Base-by-base conservation (phyloP, 2,329 filamentous ascomycete species). In the Phialemonium atrogriseum region DNA sequence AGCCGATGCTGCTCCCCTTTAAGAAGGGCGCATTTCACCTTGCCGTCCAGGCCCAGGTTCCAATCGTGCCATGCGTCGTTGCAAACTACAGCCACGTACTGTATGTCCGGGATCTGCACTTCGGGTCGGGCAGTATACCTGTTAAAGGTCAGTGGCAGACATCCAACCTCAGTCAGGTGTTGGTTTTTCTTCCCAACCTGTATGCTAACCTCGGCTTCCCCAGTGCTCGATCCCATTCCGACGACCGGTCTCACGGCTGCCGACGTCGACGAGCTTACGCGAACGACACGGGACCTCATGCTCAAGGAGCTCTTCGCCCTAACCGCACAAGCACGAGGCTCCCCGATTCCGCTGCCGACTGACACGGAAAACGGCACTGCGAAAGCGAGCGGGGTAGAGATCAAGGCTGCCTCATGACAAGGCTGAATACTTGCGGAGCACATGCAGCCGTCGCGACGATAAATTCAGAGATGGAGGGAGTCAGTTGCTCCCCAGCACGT, bases 21-120 rank as follows among this genome's bases (percentile, higher is more conserved):
- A 98, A 98, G 65, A 98, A 98, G 68, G 91, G 91, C 37, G 91
- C 89, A 27, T 98, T 98, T 60, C 89, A 98, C 57, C 71, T 98
- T 20, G 91, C 91, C 27, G 76, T 98, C 13, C 84, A 96, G 66
- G 89, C 89, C 3, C 83, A 86, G 43, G 91, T 95, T 5, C 88
- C 88, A 16, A 84, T 98, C 47, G 80, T 98, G 4, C 91, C 91
- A 0, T 72, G 93, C 21, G 80, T 87, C 27, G 73, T 77, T 18
- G 82, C 83, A 52, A 88, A 87, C 59, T 89, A 89, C 56, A 79
- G 79, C 46, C 73, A 86, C 51, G 52, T 88, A 20, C 59, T 88
- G 41, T 77, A 75, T 47, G 58, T 78, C 45, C 77, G 78, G 59
- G 64, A 66, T 26, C 52, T 73, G 45, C 63, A 73, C 24, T 89